phyloP scores from a whole-genome alignment of 2,329 filamentous ascomycete genomes.

The Shiraia sp. region DNA sequence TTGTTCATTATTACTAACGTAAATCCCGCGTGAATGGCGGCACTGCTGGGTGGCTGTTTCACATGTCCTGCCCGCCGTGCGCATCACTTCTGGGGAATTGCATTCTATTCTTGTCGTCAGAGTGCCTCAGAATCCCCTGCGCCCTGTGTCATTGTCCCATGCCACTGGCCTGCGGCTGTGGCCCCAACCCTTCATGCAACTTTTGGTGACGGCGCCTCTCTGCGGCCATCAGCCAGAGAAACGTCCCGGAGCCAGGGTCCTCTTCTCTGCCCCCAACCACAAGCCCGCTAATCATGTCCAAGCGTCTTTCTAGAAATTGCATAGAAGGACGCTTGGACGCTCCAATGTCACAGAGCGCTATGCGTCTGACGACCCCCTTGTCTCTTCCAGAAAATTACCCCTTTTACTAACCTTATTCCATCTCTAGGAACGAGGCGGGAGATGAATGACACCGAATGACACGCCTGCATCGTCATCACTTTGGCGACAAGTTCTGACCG shows the following conservation, averaged over 20 bases:
- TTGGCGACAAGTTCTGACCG: no score
- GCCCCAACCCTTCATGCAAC: conserved; percentile 28
- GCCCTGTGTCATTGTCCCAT: conserved; percentile 22
- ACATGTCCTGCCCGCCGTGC: conserved; percentile 27
- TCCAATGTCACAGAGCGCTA: conserved; percentile 26
- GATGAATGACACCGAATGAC: conserved; percentile 21
- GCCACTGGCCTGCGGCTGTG: conserved; percentile 36
- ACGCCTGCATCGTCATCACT: conserved; percentile 12
- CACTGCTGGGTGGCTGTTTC: conserved; percentile 39
- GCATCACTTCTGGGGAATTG: conserved; percentile 21
- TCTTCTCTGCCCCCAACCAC: conserved; percentile 31
- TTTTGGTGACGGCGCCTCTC: conserved; percentile 13
- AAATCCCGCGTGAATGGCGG: conserved; percentile 27
- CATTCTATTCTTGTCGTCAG: conserved; percentile 36
- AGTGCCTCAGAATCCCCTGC: conserved; percentile 33
- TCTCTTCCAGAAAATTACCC: conserved; percentile 45
- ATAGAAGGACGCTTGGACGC: conserved; percentile 34
- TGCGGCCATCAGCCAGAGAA: conserved; percentile 23
- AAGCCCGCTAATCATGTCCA: conserved; percentile 29
- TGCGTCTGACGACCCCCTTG: conserved; percentile 30
- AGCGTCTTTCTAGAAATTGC: conserved; percentile 43
- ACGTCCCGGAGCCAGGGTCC: conserved; percentile 33
- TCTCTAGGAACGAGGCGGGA: conserved; percentile 19
- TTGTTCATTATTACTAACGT: conserved; percentile 2
- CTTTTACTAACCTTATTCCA: conserved; percentile 28